phyloP scores from a whole-genome alignment of 208 protist genomes.

The Herpetomonas tarakana region DNA sequence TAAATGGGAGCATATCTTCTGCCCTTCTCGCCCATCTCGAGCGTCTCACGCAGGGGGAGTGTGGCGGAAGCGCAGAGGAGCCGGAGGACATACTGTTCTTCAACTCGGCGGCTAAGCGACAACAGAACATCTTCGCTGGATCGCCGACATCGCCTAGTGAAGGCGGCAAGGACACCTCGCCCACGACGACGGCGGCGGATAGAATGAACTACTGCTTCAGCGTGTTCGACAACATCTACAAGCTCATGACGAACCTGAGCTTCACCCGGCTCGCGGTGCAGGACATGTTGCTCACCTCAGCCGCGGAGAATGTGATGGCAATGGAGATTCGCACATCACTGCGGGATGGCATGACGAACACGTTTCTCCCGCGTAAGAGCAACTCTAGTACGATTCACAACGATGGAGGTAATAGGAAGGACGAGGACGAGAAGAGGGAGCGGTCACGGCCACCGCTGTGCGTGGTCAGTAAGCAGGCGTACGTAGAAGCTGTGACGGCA shows the following conservation, averaged over 20 bases:
- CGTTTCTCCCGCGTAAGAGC: too few relatives aligned
- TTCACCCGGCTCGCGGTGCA: slow-evolving; percentile 79
- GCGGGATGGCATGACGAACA: slow-evolving; percentile 42
- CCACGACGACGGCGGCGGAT: slow-evolving; percentile 11
- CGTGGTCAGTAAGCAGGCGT: slow-evolving; percentile 39
- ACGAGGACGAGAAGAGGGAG: too few relatives aligned
- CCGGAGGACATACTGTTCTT: slow-evolving; percentile 16
- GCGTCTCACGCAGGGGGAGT: slow-evolving; percentile 4
- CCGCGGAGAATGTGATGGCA: slow-evolving; percentile 56
- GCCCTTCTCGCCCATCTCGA: slow-evolving; percentile 53
- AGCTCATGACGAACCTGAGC: slow-evolving; percentile 62
- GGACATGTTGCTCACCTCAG: slow-evolving; percentile 70
- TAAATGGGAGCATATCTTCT: slow-evolving; percentile 74
- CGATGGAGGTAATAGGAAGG: too few relatives aligned
- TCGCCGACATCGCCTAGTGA: background rate
- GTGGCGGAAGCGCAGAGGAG: background rate
- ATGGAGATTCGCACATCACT: slow-evolving; percentile 85
- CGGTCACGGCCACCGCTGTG: too few relatives aligned
- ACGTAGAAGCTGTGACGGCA: slow-evolving; percentile 40
- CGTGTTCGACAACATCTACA: slow-evolving; percentile 81
- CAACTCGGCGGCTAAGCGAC: slow-evolving; percentile 19
- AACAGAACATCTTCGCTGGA: slow-evolving; percentile 14
- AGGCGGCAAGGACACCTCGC: background rate
- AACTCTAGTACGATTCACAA: too few relatives aligned
- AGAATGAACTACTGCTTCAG: slow-evolving; percentile 79